phyloP scores from a whole-genome alignment of 495 filamentous ascomycete genomes.

The Aspergillus sclerotiicarbonarius region DNA sequence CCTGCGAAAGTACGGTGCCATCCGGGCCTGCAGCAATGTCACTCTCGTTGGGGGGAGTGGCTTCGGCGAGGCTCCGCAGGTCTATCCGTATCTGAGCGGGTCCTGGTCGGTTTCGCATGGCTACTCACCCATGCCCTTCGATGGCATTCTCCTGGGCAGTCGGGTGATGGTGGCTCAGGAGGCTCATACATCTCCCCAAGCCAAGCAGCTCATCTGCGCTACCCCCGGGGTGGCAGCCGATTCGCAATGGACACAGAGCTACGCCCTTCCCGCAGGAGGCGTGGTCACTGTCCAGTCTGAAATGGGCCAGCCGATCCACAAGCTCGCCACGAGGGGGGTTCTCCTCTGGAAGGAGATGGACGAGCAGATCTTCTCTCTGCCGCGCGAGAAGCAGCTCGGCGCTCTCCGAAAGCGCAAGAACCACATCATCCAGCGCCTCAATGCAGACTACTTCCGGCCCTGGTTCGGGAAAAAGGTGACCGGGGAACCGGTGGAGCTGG shows the following conservation, averaged over 20 bases:
- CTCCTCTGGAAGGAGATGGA: constrained; percentile 39
- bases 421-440: constrained; percentile 4
- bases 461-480: not conserved
- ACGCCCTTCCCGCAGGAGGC: constrained; percentile 25
- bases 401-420: constrained; percentile 22
- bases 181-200: constrained; percentile 31
- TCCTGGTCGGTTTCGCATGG: constrained; percentile 40
- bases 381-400: constrained; percentile 21
- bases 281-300: constrained; percentile 41
- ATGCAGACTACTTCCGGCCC: constrained; percentile 1
- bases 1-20: constrained; percentile 32
- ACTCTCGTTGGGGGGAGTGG: constrained; percentile 49
- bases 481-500: not conserved
- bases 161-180: constrained; percentile 51
- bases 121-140: constrained; percentile 48
- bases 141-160: constrained; percentile 50
- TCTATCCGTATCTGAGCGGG: constrained; percentile 48
- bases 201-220: constrained; percentile 27
- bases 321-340: constrained; percentile 38
- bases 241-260: constrained; percentile 33
- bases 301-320: constrained; percentile 46
- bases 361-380: constrained; percentile 32
- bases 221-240: constrained; percentile 27
- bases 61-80: constrained; percentile 46
- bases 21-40: constrained; percentile 28